Evolutionary conservation across 106 monocot genomes (phyloP).

Genomic region (Acanthochlamys bracteata): DNA sequence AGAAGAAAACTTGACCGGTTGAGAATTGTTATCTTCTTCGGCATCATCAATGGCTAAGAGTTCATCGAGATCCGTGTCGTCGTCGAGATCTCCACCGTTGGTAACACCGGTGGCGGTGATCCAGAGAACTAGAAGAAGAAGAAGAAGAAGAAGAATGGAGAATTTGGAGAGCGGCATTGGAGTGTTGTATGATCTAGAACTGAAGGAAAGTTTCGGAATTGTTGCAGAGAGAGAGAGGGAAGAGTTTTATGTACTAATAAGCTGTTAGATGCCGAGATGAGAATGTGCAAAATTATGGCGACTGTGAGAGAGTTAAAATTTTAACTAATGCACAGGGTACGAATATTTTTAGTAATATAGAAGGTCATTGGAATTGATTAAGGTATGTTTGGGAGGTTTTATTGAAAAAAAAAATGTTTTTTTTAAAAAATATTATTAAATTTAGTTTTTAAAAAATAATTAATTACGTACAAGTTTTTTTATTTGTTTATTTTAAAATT

Average conservation of each 20-base stretch:
- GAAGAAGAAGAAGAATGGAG: neutral
- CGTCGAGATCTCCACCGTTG: neutral
- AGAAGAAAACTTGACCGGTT: neutral
- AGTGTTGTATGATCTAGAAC: neutral
- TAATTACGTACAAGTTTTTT: too few species aligned
- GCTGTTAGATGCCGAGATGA: too few species aligned
- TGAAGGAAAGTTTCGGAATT: neutral
- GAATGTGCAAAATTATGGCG: too few species aligned
- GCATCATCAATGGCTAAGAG: constrained; percentile 88
- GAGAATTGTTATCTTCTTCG: constrained; percentile 21
- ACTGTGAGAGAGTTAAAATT: too few species aligned
- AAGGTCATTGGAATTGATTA: too few species aligned
- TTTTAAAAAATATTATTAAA: too few species aligned
- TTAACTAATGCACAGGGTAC: too few species aligned
- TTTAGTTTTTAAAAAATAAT: too few species aligned
- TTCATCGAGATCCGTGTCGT: constrained; percentile 32
- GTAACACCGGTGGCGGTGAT: neutral
- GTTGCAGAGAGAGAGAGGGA: neutral
- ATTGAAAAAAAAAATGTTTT: too few species aligned
- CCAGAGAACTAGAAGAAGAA: neutral
- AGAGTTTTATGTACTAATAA: neutral
- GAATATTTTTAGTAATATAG: too few species aligned
- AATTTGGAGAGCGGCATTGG: neutral
- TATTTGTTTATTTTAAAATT: too few species aligned
- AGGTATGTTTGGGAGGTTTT: too few species aligned